Evolutionary conservation across 2,329 filamentous ascomycete species (phyloP).

Genomic region (Fonsecaea nubica): DNA sequence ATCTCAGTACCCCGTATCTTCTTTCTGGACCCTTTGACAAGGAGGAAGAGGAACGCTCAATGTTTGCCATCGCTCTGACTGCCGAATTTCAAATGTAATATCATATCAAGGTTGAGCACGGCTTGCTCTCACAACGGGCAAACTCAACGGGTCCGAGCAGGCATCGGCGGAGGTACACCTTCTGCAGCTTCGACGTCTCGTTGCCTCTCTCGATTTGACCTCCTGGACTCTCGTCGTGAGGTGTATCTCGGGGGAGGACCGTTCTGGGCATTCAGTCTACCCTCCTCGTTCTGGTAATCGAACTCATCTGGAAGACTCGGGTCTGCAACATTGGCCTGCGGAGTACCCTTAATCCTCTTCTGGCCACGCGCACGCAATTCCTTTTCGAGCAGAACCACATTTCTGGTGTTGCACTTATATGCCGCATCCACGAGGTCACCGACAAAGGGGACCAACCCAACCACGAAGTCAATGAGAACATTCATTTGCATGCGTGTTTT

Average conservation of each 20-base stretch:
- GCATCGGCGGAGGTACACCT: slow-evolving; percentile 30
- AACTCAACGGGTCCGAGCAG: slow-evolving; percentile 37
- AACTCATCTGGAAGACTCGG: slow-evolving; percentile 44
- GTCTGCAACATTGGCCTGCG: slow-evolving; percentile 43
- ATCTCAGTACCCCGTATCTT: not conserved
- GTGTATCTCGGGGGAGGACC: slow-evolving; percentile 36
- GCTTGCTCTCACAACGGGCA: not conserved
- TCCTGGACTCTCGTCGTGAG: slow-evolving; percentile 40
- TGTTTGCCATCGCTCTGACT: not conserved
- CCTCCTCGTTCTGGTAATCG: slow-evolving; percentile 41
- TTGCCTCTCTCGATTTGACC: slow-evolving; percentile 41
- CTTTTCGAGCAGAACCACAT: slow-evolving; percentile 54
- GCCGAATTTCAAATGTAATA: not conserved
- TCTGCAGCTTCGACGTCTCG: slow-evolving; percentile 39
- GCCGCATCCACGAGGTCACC: slow-evolving; percentile 57
- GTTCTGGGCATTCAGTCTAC: slow-evolving; percentile 37
- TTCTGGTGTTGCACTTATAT: slow-evolving; percentile 57
- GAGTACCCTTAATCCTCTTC: slow-evolving; percentile 43
- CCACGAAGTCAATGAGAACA: slow-evolving; percentile 61
- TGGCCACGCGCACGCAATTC: slow-evolving; percentile 51
- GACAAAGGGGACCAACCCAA: slow-evolving; percentile 60
- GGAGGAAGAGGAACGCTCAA: slow-evolving; percentile 14
- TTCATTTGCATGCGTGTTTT: slow-evolving; percentile 80
- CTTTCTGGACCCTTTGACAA: not conserved
- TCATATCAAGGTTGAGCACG: not conserved